Evolutionary conservation across 257 asterid species (phyloP), one percentile per base, ranked within the genome.

Genomic region (Solanum etuberosum): DNA sequence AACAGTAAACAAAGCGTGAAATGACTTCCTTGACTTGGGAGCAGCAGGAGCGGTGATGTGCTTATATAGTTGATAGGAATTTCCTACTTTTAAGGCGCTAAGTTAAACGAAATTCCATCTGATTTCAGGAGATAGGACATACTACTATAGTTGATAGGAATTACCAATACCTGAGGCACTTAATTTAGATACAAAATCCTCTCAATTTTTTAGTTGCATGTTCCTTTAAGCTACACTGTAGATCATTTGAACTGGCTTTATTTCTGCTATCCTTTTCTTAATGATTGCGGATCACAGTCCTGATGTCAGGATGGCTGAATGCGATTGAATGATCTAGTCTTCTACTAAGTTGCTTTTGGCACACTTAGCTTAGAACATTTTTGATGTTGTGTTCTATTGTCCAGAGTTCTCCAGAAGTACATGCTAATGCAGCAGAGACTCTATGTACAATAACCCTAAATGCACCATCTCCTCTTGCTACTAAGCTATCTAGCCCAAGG

Each of bases 391-490:
- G 35, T 67, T 57, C 20, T 85, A 29, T 80, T 65, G 27, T 89
- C 72, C 98, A 97, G 99, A 91, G 93, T 92, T 87, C 96, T 88
- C 96, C 99, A 84, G 99, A 97, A 92, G 99, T 95, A 76, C 98
- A 97, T 88, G 98, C 98, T 83, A 97, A 97, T 92, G 95, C 99
- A 84, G 98, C 99, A 86, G 99, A 97, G 91, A 93, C 95, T 76
- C 93, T 97, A 78, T 97, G 98, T 88, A 92, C 99, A 54, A 95
- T 97, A 88, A 95, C 99, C 84, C 93, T 97, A 91, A 97, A 92
- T 43, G 91, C 92, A n/a, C 96, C 98, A 59, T 97, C 99, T 32
- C 98, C 98, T 87, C 91, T 97, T 86, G 99, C 99, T 88, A 88
- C 98, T 87, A 97, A 95, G 93, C 91, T 97, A 57, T 95, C 95